Evolutionary conservation across 2,329 filamentous ascomycete genomes (phyloP).

Genomic region (Biscogniauxia mediterranea): DNA sequence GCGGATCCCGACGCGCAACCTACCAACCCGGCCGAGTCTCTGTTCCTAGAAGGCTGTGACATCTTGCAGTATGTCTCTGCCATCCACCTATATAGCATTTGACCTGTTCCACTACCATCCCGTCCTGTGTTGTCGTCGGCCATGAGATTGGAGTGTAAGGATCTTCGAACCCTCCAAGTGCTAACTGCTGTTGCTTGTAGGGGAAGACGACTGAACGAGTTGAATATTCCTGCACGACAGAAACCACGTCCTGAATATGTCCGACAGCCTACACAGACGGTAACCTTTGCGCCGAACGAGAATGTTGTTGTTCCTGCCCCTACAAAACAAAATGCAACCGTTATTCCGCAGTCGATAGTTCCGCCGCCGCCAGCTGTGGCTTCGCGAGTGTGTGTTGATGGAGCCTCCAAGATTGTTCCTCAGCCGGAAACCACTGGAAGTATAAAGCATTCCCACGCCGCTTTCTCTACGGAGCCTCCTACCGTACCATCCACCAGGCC

Average conservation of each 20-base stretch:
- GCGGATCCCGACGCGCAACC: constrained; percentile 56
- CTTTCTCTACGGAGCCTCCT: constrained; percentile 7
- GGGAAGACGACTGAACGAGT: constrained; percentile 50
- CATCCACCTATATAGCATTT: constrained; percentile 16
- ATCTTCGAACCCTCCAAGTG: background rate
- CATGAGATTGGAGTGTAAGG: background rate
- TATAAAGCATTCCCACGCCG: constrained; percentile 9
- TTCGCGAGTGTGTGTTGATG: constrained; percentile 10
- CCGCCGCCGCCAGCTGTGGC: constrained; percentile 6
- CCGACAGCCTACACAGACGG: constrained; percentile 16
- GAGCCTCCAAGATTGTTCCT: constrained; percentile 5
- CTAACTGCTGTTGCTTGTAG: constrained; percentile 31
- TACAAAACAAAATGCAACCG: constrained; percentile 17
- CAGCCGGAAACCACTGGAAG: background rate
- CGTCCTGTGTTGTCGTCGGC: background rate
- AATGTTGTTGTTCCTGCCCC: constrained; percentile 7
- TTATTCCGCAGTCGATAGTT: constrained; percentile 10
- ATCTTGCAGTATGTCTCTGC: constrained; percentile 56
- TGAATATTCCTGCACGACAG: constrained; percentile 50
- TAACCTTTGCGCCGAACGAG: constrained; percentile 13
- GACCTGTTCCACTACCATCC: background rate
- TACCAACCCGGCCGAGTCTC: constrained; percentile 49
- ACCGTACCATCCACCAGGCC: constrained; percentile 2
- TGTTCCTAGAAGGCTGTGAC: constrained; percentile 57
- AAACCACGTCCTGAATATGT: constrained; percentile 42